Evolutionary conservation across 768 basidiomycete genomes (phyloP).

Genomic region (Gelatoporia subvermispora): DNA sequence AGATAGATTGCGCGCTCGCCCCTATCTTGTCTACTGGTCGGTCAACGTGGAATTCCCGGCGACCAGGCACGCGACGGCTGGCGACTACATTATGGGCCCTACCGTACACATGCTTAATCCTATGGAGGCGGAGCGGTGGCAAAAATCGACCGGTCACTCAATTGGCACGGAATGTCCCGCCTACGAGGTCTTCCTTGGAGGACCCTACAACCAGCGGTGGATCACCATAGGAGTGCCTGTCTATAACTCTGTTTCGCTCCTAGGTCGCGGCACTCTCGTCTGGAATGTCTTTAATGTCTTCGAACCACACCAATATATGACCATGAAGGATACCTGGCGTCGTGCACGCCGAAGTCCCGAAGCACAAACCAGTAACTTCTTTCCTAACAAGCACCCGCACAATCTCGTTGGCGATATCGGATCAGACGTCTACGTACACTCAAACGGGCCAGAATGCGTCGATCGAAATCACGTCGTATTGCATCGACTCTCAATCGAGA

Average conservation of each 20-base stretch:
- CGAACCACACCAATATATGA: neutral
- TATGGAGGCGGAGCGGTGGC: neutral
- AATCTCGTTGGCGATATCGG: too few relatives aligned
- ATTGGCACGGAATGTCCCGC: too few relatives aligned
- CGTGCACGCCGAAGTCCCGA: neutral
- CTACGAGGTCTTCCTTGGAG: too few relatives aligned
- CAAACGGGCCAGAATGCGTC: too few relatives aligned
- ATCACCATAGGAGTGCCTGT: slow-evolving; percentile 2
- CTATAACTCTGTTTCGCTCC: slow-evolving; percentile 9
- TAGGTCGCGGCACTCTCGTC: slow-evolving; percentile 12
- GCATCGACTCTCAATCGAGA: neutral
- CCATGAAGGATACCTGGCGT: slow-evolving; percentile 9
- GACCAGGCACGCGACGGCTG: slow-evolving; percentile 2
- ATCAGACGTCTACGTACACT: too few relatives aligned
- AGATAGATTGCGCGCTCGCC: slow-evolving; percentile 27
- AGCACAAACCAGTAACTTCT: neutral
- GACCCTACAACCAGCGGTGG: neutral
- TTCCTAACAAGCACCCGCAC: too few relatives aligned
- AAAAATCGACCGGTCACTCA: too few relatives aligned
- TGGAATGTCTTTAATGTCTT: slow-evolving; percentile 4
- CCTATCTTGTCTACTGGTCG: slow-evolving; percentile 21
- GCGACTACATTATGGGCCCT: slow-evolving; percentile 5
- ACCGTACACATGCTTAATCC: neutral
- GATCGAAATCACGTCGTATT: neutral
- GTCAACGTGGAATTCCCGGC: slow-evolving; percentile 20